Evolutionary conservation across 805 yeast genomes (phyloP).

Genomic region (Saturnispora hagleri): DNA sequence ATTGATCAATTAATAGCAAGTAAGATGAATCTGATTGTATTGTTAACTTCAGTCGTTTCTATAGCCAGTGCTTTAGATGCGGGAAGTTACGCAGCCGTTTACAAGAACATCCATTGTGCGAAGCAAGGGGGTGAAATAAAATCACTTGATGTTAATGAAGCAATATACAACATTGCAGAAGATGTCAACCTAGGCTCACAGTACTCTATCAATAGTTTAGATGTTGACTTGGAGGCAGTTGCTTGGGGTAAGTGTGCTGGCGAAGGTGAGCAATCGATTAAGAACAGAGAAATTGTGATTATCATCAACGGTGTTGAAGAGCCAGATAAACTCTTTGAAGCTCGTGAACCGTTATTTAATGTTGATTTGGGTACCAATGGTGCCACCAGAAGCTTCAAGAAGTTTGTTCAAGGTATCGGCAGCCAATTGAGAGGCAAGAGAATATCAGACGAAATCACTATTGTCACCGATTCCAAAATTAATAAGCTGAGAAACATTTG

Average conservation of each 20-base stretch:
- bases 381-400: constrained; percentile 12
- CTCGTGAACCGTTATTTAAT: constrained; percentile 17
- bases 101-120: constrained; percentile 13
- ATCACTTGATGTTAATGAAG: constrained; percentile 10
- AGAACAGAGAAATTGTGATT: constrained; percentile 24
- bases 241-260: constrained; percentile 14
- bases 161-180: constrained; percentile 2
- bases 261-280: not conserved
- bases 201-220: not conserved
- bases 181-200: not conserved
- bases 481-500: constrained; percentile 15
- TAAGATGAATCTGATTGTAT: not conserved
- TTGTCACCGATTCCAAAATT: constrained; percentile 15
- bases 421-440: constrained; percentile 13
- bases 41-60: not conserved
- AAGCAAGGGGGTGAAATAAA: not conserved
- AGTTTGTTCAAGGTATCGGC: constrained; percentile 14
- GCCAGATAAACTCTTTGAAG: constrained; percentile 25
- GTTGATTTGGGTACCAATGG: constrained; percentile 18
- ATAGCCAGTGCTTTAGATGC: constrained; percentile 10
- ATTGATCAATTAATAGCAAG: not conserved
- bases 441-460: constrained; percentile 22
- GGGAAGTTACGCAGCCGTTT: constrained; percentile 22
- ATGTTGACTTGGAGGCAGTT: constrained; percentile 9
- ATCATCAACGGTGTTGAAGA: constrained; percentile 34